Conservation (phyloP, 495 filamentous ascomycete species). For the Neurospora africana region DNA sequence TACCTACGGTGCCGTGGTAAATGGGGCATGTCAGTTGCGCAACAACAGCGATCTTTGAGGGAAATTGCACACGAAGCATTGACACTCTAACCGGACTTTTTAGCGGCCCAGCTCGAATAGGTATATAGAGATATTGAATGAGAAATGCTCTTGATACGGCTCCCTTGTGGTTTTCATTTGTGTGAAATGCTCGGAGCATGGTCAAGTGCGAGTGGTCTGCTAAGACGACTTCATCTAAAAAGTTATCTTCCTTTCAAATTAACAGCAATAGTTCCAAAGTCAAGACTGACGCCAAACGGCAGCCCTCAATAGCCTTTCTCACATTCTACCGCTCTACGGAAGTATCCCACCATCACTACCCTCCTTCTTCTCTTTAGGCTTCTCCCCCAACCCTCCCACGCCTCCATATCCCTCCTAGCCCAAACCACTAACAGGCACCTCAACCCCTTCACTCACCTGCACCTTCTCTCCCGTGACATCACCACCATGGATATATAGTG, state of each 20-base stretch:
- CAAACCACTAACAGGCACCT: neutral
- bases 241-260: neutral
- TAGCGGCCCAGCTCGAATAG: too few relatives aligned
- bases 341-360: neutral
- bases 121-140: too few relatives aligned
- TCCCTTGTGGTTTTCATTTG: too few relatives aligned
- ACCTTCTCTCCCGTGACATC: neutral
- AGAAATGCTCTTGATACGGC: too few relatives aligned
- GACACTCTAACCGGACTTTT: too few relatives aligned
- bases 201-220: neutral
- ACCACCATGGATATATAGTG: slow-evolving; percentile 35
- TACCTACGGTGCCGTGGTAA: slow-evolving; percentile 96
- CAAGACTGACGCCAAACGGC: neutral
- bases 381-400: too few relatives aligned
- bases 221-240: neutral
- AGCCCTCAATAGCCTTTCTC: neutral
- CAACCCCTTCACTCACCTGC: neutral
- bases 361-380: neutral
- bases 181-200: too few relatives aligned
- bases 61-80: slow-evolving; percentile 72
- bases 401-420: neutral
- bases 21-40: slow-evolving; percentile 83
- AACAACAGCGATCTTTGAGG: slow-evolving; percentile 81
- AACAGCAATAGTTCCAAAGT: neutral
- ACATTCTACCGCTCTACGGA: neutral